phyloP scores from a whole-genome alignment of 768 basidiomycete species.

The Mycena vitilis region DNA sequence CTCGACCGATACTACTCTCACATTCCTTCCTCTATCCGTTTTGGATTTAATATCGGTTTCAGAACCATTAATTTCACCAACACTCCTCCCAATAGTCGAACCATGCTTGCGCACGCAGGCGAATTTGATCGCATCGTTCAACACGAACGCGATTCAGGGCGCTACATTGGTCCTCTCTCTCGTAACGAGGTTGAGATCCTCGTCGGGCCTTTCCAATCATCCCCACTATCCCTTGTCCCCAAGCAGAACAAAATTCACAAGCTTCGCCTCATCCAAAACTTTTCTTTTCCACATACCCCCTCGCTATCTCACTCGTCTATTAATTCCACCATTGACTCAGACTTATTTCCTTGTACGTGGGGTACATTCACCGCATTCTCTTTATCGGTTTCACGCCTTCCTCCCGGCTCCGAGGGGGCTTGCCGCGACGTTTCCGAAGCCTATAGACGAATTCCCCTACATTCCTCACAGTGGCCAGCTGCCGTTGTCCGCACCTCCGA shows the following conservation, averaged over 20 bases:
- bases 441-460: conserved; percentile 5
- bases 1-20: conserved; percentile 27
- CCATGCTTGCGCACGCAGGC: not conserved
- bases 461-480: conserved; percentile 50
- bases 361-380: conserved; percentile 41
- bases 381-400: conserved; percentile 34
- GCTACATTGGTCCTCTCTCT: conserved; percentile 38
- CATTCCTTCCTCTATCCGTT: conserved; percentile 29
- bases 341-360: conserved; percentile 50
- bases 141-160: conserved; percentile 27
- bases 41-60: conserved; percentile 41
- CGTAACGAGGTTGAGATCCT: conserved; percentile 24
- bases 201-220: conserved; percentile 46
- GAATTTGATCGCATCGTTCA: conserved; percentile 27
- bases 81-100: conserved; percentile 37
- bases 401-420: conserved; percentile 42
- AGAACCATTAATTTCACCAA: conserved; percentile 27
- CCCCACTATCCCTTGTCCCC: conserved; percentile 42
- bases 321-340: conserved; percentile 38
- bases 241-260: conserved; percentile 39
- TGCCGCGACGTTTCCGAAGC: conserved; percentile 19
- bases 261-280: conserved; percentile 44
- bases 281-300: conserved; percentile 35
- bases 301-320: conserved; percentile 31
- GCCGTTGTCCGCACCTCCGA: conserved; percentile 39